Conservation (phyloP, 805 yeast genomes). For the Lachancea lanzarotensis region DNA sequence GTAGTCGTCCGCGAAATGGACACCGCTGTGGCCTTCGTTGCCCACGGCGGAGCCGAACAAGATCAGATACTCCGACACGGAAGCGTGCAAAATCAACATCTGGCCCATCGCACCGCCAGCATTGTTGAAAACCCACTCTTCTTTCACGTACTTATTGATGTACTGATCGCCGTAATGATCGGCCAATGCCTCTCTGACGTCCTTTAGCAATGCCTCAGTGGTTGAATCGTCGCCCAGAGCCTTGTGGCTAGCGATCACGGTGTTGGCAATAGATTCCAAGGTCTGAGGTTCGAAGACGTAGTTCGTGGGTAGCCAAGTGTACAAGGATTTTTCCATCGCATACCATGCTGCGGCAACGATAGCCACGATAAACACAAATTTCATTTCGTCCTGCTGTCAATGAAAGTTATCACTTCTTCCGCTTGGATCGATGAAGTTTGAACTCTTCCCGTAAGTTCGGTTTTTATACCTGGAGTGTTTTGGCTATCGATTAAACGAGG, state of each 20-base stretch:
- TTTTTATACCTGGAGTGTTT: too few relatives aligned
- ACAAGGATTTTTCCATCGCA: constrained; percentile 32
- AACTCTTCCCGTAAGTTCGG: too few relatives aligned
- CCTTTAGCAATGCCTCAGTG: constrained; percentile 56
- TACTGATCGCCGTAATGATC: constrained; percentile 62
- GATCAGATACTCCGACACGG: constrained; percentile 85
- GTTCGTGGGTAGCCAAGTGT: constrained; percentile 61
- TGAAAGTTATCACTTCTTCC: too few relatives aligned
- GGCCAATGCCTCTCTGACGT: constrained; percentile 52
- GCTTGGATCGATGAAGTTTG: too few relatives aligned
- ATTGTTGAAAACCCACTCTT: constrained; percentile 93
- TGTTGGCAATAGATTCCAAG: constrained; percentile 52
- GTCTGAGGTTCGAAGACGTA: constrained; percentile 65
- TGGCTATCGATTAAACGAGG: too few relatives aligned
- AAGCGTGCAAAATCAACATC: constrained; percentile 92
- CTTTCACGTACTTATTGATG: constrained; percentile 63
- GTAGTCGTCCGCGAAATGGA: constrained; percentile 96
- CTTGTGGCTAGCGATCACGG: constrained; percentile 42
- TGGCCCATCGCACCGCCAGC: constrained; percentile 99
- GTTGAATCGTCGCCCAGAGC: constrained; percentile 41
- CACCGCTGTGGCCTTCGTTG: constrained; percentile 93
- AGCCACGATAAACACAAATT: constrained; percentile 14
- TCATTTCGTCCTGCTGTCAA: too few relatives aligned
- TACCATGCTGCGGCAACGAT: constrained; percentile 20
- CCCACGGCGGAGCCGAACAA: constrained; percentile 92